phyloP scores from a whole-genome alignment of 2,329 filamentous ascomycete genomes.

The Paracamarosporium sp. region DNA sequence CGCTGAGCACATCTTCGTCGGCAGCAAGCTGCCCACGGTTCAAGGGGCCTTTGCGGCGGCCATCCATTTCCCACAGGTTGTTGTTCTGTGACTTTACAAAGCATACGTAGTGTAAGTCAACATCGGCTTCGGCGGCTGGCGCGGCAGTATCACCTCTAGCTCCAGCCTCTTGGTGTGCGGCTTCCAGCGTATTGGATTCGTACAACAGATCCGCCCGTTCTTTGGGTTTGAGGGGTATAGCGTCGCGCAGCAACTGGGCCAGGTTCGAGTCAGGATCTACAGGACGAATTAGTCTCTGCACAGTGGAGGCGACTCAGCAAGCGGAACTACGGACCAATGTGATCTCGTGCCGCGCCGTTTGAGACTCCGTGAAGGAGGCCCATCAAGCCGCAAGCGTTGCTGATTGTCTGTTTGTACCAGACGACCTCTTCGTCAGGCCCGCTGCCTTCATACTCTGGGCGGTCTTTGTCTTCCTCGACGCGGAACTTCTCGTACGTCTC shows the following conservation, averaged over 20 bases:
- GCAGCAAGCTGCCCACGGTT: slow-evolving; percentile 59
- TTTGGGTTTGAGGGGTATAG: slow-evolving; percentile 71
- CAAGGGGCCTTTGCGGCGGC: slow-evolving; percentile 73
- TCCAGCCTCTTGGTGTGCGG: slow-evolving; percentile 80
- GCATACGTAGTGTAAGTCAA: slow-evolving; percentile 96
- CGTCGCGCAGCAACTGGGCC: slow-evolving; percentile 69
- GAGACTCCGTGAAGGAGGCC: slow-evolving; percentile 83
- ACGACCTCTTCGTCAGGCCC: slow-evolving; percentile 77
- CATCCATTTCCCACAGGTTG: slow-evolving; percentile 81
- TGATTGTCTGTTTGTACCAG: slow-evolving; percentile 96
- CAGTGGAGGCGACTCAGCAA: not conserved
- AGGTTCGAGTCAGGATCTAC: slow-evolving; percentile 62
- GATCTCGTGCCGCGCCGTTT: slow-evolving; percentile 73
- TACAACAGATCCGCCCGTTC: slow-evolving; percentile 79
- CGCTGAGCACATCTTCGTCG: slow-evolving; percentile 64
- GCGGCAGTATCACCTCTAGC: slow-evolving; percentile 78
- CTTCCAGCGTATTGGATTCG: slow-evolving; percentile 74
- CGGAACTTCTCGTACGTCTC: slow-evolving; percentile 80
- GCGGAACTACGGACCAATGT: slow-evolving; percentile 34
- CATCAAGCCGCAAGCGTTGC: slow-evolving; percentile 93
- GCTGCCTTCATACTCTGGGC: slow-evolving; percentile 69
- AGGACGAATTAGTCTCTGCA: slow-evolving; percentile 19
- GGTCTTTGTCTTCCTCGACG: slow-evolving; percentile 71
- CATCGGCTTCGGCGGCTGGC: slow-evolving; percentile 76
- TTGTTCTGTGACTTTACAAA: slow-evolving; percentile 81